These are phyloP conservation scores for Funneliformis geosporum DNA, from an alignment of 192 early-diverging fungal species.

Conservation along the genomic window DNA sequence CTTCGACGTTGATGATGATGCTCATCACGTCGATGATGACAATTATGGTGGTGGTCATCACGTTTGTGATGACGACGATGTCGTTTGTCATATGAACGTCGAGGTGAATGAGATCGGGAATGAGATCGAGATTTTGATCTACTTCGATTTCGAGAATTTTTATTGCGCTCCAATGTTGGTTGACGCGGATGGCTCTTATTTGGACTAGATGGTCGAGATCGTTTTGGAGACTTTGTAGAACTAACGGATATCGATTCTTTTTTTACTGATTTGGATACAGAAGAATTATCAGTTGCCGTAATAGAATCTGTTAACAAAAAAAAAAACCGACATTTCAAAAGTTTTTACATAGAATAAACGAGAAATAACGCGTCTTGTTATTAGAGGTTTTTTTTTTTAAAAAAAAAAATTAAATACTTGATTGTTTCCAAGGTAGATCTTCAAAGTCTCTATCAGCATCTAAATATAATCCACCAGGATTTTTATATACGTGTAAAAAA, in stretches of 20 bases:
- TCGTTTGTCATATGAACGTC: not conserved
- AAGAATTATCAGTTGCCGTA: not conserved
- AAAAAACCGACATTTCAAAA: not conserved
- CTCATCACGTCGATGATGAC: not conserved
- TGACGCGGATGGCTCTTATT: not conserved
- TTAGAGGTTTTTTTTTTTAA: not conserved
- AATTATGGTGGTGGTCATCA: not conserved
- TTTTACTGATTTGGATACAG: not conserved
- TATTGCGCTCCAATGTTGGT: not conserved
- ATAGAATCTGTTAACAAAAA: not conserved
- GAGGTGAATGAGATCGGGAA: not conserved
- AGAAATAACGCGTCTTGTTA: not conserved
- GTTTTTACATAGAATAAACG: not conserved
- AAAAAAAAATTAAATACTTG: not conserved
- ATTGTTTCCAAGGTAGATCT: not conserved
- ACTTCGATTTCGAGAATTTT: not conserved
- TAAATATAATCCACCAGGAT: constrained; percentile 41
- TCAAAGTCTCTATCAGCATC: constrained; percentile 45
- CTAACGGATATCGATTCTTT: not conserved
- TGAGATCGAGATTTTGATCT: not conserved
- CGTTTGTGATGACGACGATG: not conserved
- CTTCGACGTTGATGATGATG: not conserved
- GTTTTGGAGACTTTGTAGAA: not conserved
- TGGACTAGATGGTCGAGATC: not conserved
- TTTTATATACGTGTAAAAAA: constrained; percentile 46